Conservation (phyloP, 2,329 filamentous ascomycete species). For the Fusarium solani-melongenae region DNA sequence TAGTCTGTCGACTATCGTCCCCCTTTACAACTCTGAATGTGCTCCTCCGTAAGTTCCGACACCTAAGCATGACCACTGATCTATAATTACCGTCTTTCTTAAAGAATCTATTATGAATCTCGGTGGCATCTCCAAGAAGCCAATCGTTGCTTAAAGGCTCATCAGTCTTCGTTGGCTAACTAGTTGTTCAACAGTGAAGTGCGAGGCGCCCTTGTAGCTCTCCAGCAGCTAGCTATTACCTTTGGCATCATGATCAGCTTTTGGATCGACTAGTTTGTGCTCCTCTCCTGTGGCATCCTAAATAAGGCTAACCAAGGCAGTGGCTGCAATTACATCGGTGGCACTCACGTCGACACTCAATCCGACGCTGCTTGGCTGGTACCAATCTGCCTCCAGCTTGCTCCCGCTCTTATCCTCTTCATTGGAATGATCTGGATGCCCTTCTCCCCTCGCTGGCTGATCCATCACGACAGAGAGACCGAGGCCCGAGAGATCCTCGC, state of each 20-base stretch:
- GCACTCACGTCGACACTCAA: conserved; percentile 44
- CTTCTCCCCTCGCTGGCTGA: conserved; percentile 50
- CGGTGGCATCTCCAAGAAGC: neutral
- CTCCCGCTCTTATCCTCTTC: conserved; percentile 66
- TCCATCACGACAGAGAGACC: conserved; percentile 44
- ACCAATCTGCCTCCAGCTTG: conserved; percentile 62
- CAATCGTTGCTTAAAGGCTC: neutral
- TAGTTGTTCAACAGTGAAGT: conserved; percentile 44
- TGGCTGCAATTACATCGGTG: conserved; percentile 53
- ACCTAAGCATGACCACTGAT: no score
- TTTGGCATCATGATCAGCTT: conserved; percentile 56
- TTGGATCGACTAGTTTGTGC: conserved; percentile 56
- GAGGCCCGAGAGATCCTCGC: conserved; percentile 47
- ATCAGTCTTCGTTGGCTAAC: neutral
- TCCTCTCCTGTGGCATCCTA: conserved; percentile 19
- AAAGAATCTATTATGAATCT: no score
- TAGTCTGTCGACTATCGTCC: conserved; percentile 53
- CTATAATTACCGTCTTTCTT: no score
- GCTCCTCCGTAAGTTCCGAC: conserved; percentile 55
- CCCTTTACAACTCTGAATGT: conserved; percentile 60
- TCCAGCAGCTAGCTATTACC: conserved; percentile 55
- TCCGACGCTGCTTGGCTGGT: conserved; percentile 58
- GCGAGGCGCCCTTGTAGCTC: conserved; percentile 58
- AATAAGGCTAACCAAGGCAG: neutral
- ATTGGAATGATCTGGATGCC: conserved; percentile 65